Evolutionary conservation across 108 stramenopile genomes (phyloP).

Genomic region (Pseudonitzschia delicatissima): DNA sequence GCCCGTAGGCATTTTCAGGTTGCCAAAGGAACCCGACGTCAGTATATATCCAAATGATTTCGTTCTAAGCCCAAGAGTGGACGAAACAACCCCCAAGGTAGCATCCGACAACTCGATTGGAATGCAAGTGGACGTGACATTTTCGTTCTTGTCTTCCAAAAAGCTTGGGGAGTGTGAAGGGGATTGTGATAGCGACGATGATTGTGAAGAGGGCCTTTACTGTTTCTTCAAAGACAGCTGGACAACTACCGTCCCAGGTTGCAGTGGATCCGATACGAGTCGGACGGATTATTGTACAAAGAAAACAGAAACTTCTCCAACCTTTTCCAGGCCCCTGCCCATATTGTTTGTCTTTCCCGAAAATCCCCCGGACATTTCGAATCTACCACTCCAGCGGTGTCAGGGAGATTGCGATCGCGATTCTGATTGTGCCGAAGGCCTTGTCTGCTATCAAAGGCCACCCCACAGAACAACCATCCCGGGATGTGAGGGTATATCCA

Average conservation of each 20-base stretch:
- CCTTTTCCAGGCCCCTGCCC: neutral
- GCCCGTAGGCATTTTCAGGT: no score
- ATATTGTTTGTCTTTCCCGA: conserved; percentile 10
- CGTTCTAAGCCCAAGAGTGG: no score
- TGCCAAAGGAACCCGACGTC: no score
- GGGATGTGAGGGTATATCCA: conserved; percentile 24
- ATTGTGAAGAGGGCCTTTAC: conserved; percentile 33
- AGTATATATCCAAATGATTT: no score
- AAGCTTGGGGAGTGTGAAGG: conserved; percentile 34
- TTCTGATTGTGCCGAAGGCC: conserved; percentile 20
- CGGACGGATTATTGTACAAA: conserved; percentile 29
- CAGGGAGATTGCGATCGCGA: conserved; percentile 38
- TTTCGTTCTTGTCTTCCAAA: neutral
- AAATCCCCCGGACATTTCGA: conserved; percentile 4
- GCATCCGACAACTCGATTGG: no score
- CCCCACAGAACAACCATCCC: conserved; percentile 14
- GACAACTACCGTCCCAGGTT: conserved; percentile 27
- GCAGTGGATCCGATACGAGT: conserved; percentile 18
- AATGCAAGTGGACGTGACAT: no score
- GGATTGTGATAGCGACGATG: conserved; percentile 40
- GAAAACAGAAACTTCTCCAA: neutral
- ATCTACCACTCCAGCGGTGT: conserved; percentile 19
- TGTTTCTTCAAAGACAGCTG: conserved; percentile 24
- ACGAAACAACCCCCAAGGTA: no score
- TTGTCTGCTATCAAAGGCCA: conserved; percentile 18